A percentile compares a stretch with the other conserved stretches of the same genome.
Evolutionary conservation across 768 basidiomycete species (phyloP).

Genomic region (Xerocomellus intermedius): DNA sequence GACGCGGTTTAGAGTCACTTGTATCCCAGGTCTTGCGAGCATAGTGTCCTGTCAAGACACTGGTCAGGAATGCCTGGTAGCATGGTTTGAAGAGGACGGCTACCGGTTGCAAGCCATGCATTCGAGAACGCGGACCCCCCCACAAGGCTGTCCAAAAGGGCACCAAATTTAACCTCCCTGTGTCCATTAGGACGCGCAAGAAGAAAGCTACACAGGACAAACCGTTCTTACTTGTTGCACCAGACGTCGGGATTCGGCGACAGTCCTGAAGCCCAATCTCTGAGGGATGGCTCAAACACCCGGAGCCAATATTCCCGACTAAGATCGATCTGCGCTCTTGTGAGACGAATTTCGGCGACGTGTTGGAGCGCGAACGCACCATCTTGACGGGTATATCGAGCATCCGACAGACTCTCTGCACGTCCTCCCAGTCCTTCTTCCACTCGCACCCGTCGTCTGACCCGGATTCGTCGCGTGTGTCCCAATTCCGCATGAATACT

Average conservation of each 20-base stretch:
- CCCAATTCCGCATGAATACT: conserved; percentile 97
- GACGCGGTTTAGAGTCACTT: conserved; percentile 31
- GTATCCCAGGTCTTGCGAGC: conserved; percentile 63
- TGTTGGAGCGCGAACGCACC: conserved; percentile 38
- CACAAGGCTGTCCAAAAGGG: conserved; percentile 65
- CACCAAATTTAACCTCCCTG: conserved; percentile 92
- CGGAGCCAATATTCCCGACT: conserved; percentile 86
- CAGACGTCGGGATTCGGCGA: conserved; percentile 94
- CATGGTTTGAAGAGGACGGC: background rate
- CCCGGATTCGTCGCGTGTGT: conserved; percentile 77
- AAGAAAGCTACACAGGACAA: background rate
- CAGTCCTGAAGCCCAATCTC: conserved; percentile 70
- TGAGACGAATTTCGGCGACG: conserved; percentile 3
- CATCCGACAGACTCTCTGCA: conserved; percentile 71
- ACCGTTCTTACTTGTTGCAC: conserved; percentile 69
- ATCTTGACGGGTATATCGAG: conserved; percentile 73
- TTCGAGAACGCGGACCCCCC: conserved; percentile 29
- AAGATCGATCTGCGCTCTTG: conserved; percentile 66
- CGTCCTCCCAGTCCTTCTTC: conserved; percentile 95
- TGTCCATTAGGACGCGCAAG: background rate
- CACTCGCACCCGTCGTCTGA: conserved; percentile 88
- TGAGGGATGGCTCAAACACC: conserved; percentile 86
- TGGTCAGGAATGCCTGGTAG: background rate
- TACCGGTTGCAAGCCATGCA: conserved; percentile 83
- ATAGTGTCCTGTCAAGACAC: conserved; percentile 67